Evolutionary conservation across 305 asterid species (phyloP).

Genomic region (Fraxinus paxiana): DNA sequence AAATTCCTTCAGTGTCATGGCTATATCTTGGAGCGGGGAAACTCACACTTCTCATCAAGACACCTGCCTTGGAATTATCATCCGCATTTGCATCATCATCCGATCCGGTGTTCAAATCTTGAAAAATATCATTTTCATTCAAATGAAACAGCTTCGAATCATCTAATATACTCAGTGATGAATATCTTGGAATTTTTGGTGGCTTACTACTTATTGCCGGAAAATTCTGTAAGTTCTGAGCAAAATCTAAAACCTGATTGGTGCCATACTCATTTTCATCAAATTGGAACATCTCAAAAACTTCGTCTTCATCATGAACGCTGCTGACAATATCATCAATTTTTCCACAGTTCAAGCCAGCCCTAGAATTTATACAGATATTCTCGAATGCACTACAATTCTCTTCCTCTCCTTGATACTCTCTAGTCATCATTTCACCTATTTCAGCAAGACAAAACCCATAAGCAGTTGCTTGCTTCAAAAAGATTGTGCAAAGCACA

Average conservation of each 20-base stretch:
- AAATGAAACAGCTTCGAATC: slow-evolving; percentile 15
- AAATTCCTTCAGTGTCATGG: slow-evolving; percentile 49
- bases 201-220: slow-evolving; percentile 40
- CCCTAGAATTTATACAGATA: slow-evolving; percentile 57
- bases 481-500: slow-evolving; percentile 62
- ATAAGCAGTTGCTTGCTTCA: slow-evolving; percentile 52
- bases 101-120: slow-evolving; percentile 1
- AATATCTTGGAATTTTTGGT: slow-evolving; percentile 41
- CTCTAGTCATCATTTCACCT: slow-evolving; percentile 81
- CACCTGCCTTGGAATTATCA: slow-evolving; percentile 27
- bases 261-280: slow-evolving; percentile 31
- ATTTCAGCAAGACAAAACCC: slow-evolving; percentile 76
- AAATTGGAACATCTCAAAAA: slow-evolving; percentile 38
- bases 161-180: slow-evolving; percentile 35
- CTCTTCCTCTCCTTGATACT: slow-evolving; percentile 55
- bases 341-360: slow-evolving; percentile 28
- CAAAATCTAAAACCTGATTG: slow-evolving; percentile 14
- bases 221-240: slow-evolving; percentile 22
- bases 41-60: slow-evolving; percentile 63
- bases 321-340: slow-evolving; percentile 23
- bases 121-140: slow-evolving; percentile 25
- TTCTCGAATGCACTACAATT: slow-evolving; percentile 62
- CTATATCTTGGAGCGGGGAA: slow-evolving; percentile 46
- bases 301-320: slow-evolving; percentile 28
- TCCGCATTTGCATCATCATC: slow-evolving; percentile 25